Evolutionary conservation across 2,329 filamentous ascomycete species (phyloP).

Genomic region (Arthroderma sp.): DNA sequence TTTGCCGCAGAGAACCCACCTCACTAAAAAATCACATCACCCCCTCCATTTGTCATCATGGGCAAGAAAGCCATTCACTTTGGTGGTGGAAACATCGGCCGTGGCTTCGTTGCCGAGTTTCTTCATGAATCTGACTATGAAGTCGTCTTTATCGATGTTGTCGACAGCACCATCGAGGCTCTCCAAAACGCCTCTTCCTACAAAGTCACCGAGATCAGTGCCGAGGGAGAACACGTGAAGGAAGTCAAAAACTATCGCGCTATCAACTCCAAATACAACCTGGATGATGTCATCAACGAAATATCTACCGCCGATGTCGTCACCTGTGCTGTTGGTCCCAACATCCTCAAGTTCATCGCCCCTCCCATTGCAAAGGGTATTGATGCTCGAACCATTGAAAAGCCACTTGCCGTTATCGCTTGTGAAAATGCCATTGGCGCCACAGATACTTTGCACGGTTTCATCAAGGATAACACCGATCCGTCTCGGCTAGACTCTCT

Average conservation of each 20-base stretch:
- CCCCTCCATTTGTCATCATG: constrained; percentile 19
- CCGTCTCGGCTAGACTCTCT: constrained; percentile 54
- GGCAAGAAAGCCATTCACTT: constrained; percentile 62
- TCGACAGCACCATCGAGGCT: constrained; percentile 64
- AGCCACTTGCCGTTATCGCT: constrained; percentile 80
- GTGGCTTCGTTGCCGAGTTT: constrained; percentile 80
- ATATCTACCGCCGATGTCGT: constrained; percentile 80
- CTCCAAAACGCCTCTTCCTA: constrained; percentile 68
- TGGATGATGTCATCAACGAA: constrained; percentile 67
- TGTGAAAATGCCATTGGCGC: constrained; percentile 97
- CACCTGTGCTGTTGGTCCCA: constrained; percentile 93
- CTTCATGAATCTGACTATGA: constrained; percentile 91
- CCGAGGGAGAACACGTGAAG: constrained; percentile 66
- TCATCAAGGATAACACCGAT: constrained; percentile 68
- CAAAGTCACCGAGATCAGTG: constrained; percentile 83
- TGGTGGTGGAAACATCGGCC: constrained; percentile 74
- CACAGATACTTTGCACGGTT: constrained; percentile 70
- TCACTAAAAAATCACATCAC: neutral
- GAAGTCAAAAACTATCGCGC: constrained; percentile 91
- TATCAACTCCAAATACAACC: constrained; percentile 83
- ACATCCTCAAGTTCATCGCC: constrained; percentile 91
- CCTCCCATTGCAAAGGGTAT: constrained; percentile 92
- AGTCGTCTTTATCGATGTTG: constrained; percentile 91
- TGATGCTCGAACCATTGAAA: constrained; percentile 50
- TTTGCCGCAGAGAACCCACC: constrained; percentile 10